Evolutionary conservation across 1,284 basidiomycete species (phyloP).

Genomic region (Austroboletus olivaceoglutinosus): DNA sequence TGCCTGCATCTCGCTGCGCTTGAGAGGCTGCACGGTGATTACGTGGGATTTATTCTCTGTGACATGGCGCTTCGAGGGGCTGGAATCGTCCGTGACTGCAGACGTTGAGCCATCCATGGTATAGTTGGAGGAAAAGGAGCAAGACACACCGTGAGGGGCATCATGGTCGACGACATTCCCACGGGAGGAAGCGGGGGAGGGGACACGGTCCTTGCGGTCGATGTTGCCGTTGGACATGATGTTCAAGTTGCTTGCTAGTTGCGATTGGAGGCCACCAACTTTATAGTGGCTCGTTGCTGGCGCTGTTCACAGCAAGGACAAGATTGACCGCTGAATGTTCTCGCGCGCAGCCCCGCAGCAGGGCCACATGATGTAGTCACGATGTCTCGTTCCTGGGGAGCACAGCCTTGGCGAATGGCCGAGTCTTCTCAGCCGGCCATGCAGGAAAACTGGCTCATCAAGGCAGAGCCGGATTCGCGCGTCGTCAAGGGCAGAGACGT

Average conservation of each 20-base stretch:
- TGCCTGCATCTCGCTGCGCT: conserved; percentile 83
- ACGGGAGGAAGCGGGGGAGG: conserved; percentile 44
- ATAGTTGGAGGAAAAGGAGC: not conserved
- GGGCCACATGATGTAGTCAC: not conserved
- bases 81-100: conserved; percentile 56
- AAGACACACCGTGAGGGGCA: conserved; percentile 59
- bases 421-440: not conserved
- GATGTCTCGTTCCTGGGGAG: not conserved
- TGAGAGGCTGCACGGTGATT: conserved; percentile 79
- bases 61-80: conserved; percentile 33
- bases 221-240: conserved; percentile 37
- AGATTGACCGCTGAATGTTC: too few species aligned
- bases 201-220: conserved; percentile 51
- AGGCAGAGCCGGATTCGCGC: conserved; percentile 87
- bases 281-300: conserved; percentile 17
- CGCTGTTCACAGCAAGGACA: not conserved
- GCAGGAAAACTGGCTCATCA: conserved; percentile 73
- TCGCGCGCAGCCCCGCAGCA: not conserved
- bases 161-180: conserved; percentile 77
- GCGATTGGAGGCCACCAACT: not conserved
- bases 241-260: not conserved
- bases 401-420: not conserved
- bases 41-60: conserved; percentile 38
- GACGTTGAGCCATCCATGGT: conserved; percentile 12
- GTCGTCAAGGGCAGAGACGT: conserved; percentile 89